Percentiles rank a stretch among this genome's conserved stretches.
These are phyloP conservation scores for Boletus sp. DNA, from an alignment of 768 basidiomycete genomes.

Conservation along the genomic window DNA sequence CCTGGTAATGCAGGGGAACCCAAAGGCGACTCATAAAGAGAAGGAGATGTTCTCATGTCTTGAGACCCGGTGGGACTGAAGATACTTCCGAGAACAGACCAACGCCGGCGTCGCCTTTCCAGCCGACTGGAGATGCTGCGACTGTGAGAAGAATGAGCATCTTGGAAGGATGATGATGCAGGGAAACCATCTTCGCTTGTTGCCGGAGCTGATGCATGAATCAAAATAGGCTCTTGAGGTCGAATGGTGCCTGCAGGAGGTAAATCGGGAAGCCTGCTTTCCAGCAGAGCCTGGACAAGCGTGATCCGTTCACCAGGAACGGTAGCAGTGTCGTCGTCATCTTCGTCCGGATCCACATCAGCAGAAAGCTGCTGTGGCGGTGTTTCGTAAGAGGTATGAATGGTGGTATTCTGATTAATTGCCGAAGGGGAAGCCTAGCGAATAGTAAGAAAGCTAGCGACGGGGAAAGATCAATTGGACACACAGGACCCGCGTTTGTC, in stretches of 20 bases:
- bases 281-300: conserved; percentile 69
- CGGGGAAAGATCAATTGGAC: conserved; percentile 53
- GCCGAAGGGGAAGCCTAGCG: conserved; percentile 56
- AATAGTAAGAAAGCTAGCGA: conserved; percentile 62
- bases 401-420: conserved; percentile 21
- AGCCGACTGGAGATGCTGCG: conserved; percentile 33
- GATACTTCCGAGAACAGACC: conserved; percentile 65
- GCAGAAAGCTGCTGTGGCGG: conserved; percentile 37
- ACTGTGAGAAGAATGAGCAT: conserved; percentile 36
- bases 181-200: conserved; percentile 43
- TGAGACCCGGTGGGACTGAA: conserved; percentile 29
- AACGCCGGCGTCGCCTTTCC: conserved; percentile 56
- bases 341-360: conserved; percentile 52
- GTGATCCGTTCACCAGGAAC: conserved; percentile 60
- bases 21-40: conserved; percentile 19
- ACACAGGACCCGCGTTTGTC: conserved; percentile 32
- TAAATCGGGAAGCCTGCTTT: conserved; percentile 74
- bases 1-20: conserved; percentile 18
- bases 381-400: conserved; percentile 16
- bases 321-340: conserved; percentile 45
- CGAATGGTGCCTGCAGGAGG: conserved; percentile 67
- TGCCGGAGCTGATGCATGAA: conserved; percentile 44
- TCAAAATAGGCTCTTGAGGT: conserved; percentile 67
- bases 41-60: conserved; percentile 29
- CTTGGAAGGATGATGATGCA: conserved; percentile 48